A percentile compares a stretch with the other conserved stretches of the same genome.
Evolutionary conservation across 169 alveolate species (phyloP).

Genomic region (Plasmodium gaboni): DNA sequence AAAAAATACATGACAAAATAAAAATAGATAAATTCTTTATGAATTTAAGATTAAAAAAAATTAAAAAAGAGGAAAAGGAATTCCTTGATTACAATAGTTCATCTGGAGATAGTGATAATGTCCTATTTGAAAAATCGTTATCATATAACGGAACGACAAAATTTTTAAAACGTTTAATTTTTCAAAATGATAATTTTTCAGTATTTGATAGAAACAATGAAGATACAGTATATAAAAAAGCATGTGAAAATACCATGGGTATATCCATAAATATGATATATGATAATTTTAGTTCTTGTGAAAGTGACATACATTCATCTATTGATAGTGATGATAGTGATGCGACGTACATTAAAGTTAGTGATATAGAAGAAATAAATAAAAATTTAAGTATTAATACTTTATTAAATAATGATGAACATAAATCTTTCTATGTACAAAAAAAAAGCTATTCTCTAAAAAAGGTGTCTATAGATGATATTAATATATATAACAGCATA

Average conservation of each 20-base stretch:
- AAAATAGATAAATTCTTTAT: slow-evolving; percentile 56
- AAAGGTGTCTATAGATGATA: slow-evolving; percentile 68
- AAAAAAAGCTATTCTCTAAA: slow-evolving; percentile 50
- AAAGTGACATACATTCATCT: slow-evolving; percentile 54
- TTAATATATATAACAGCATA: slow-evolving; percentile 63
- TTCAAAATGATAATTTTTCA: slow-evolving; percentile 31
- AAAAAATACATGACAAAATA: slow-evolving; percentile 29
- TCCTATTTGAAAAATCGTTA: slow-evolving; percentile 43
- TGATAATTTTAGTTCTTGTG: slow-evolving; percentile 63
- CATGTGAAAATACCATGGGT: slow-evolving; percentile 7
- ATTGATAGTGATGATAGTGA: slow-evolving; percentile 71
- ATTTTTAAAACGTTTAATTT: slow-evolving; percentile 8
- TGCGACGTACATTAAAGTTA: slow-evolving; percentile 43
- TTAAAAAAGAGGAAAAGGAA: slow-evolving; percentile 39
- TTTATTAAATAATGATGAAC: slow-evolving; percentile 37
- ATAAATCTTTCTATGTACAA: slow-evolving; percentile 58
- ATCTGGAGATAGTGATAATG: slow-evolving; percentile 60
- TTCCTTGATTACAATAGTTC: slow-evolving; percentile 59
- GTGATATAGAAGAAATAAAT: slow-evolving; percentile 60
- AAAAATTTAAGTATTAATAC: slow-evolving; percentile 51
- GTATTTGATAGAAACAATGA: slow-evolving; percentile 18
- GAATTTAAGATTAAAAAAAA: slow-evolving; percentile 60
- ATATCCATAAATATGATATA: slow-evolving; percentile 14
- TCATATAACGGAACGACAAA: slow-evolving; percentile 11
- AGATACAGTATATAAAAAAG: neutral